Evolutionary conservation across 805 yeast genomes (phyloP), one percentile per base, ranked within the genome.

Genomic region (Jamesozyma jinghongensis): DNA sequence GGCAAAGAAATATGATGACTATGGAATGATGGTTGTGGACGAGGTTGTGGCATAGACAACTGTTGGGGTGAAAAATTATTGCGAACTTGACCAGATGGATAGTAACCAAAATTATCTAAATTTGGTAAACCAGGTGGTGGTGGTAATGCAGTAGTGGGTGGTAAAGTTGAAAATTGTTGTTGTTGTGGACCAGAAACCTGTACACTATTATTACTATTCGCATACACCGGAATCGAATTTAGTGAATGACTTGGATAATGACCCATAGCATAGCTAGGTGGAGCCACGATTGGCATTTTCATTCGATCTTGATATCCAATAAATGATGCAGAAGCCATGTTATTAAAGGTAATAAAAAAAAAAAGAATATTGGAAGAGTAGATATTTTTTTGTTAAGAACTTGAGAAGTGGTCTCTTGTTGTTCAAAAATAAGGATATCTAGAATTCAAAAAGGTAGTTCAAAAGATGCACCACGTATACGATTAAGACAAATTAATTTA

Each of bases 401-500:
- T n/a, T 13, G 13, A 27, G n/a, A 27, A 27, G 5, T 27, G n/a
- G 30, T 27, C 13, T 10, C n/a, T 27, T 27, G 11, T 27, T 27
- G 5, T 27, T 27, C 19, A 16, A 19, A 32, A 12, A 32, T 14
- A 19, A 32, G 19, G 19, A 32, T 12, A 34, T 20, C 20, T 14
- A 8, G 13, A 34, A n/a, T n/a, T 19, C 20, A 22, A 22, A 14
- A n/a, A 7, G 14, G 28, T 32, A 8, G 14, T 14, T 19, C 16
- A 20, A 33, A 33, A 19, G 28, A 33, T n/a, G 14, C 19, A 25
- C 37, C 37, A 34, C 37, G 19, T 17, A 38, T 31, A 32, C 30
- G 27, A 29, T 31, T 20, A 48, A 52, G 60, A 55, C 59, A 54
- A 53, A 57, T 54, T 57, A 57, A 57, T 49, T 47, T 46, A 57